Evolutionary conservation across 2,329 filamentous ascomycete genomes (phyloP), one percentile per base, ranked within the genome.

Genomic region (Penicillium sp.): DNA sequence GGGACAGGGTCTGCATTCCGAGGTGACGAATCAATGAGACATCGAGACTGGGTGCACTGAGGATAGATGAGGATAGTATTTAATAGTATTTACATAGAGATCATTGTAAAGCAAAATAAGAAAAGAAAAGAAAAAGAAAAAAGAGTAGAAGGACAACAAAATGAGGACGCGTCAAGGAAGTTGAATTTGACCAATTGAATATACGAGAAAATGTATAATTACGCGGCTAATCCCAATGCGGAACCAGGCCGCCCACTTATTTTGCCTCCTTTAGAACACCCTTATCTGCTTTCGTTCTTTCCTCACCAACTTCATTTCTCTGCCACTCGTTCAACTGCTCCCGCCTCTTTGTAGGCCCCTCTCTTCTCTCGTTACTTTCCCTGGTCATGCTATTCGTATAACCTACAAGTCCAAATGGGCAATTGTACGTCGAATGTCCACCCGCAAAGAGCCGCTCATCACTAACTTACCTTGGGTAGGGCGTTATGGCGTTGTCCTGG

Each of bases 401-500:
- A 51, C 49, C 42, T 47, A 18, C 45, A n/a, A 51, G 57, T 64
- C 61, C 62, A 66, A 59, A 72, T 71, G 69, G 68, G 67, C 61
- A 70, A 70, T 66, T 71, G 69, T 71, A 65, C 34, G 59, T 47
- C 26, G 31, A 16, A 27, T 43, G 23, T 36, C 41, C 37, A 18
- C 13, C 22, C 27, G 36, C 27, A 44, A 44, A 46, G 40, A 40
- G 31, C 34, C 26, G 26, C 37, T 16, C 34, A 23, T 27, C 22
- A 34, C 36, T 54, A 34, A 50, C 27, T 20, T 18, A 40, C 20
- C 14, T 24, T 22, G 6, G 31, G 4, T 46, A 79, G 77, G 77
- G 76, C 74, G 76, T 74, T 96, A 94, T 77, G 93, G 90, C 66
- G 87, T 97, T 61, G 90, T 98, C 66, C 81, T 98, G 64, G 93